Percentiles rank a stretch among this genome's conserved stretches.
These are phyloP conservation scores for Ambrosiella xylebori DNA, from an alignment of 2,329 filamentous ascomycete genomes.

Conservation along the genomic window DNA sequence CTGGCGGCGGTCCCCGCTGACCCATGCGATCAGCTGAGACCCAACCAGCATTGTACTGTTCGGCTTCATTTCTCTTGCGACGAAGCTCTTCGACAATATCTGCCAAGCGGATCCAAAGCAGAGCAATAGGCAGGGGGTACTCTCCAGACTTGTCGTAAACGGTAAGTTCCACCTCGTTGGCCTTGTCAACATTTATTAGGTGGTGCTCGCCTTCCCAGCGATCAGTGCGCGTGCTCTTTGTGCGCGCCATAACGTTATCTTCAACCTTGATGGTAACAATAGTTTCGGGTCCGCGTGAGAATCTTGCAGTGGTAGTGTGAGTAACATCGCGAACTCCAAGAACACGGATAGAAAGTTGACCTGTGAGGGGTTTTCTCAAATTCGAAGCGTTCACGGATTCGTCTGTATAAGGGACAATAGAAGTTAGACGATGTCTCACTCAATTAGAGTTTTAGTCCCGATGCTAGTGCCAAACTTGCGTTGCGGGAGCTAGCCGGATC, in stretches of 20 bases:
- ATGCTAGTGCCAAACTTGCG: too few species aligned
- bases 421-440: not conserved
- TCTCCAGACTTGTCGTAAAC: conserved; percentile 93
- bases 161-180: conserved; percentile 93
- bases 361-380: conserved; percentile 86
- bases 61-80: conserved; percentile 89
- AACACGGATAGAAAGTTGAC: conserved; percentile 72
- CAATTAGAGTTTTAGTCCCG: too few species aligned
- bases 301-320: conserved; percentile 68
- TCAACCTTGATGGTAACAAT: conserved; percentile 95
- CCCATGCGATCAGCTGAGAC: conserved; percentile 94
- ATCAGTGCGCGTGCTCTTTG: conserved; percentile 69
- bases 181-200: conserved; percentile 89
- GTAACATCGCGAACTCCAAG: conserved; percentile 87
- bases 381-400: conserved; percentile 94
- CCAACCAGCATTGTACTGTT: conserved; percentile 90
- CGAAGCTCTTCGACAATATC: conserved; percentile 97
- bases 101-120: conserved; percentile 92
- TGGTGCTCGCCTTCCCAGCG: conserved; percentile 85
- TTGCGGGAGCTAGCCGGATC: not conserved
- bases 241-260: conserved; percentile 78
- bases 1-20: conserved; percentile 29
- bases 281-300: conserved; percentile 81
- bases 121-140: conserved; percentile 77
- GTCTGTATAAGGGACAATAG: conserved; percentile 36